These are phyloP conservation scores for Rubia balearica DNA, from an alignment of 305 asterid genomes.

Conservation along the genomic window DNA sequence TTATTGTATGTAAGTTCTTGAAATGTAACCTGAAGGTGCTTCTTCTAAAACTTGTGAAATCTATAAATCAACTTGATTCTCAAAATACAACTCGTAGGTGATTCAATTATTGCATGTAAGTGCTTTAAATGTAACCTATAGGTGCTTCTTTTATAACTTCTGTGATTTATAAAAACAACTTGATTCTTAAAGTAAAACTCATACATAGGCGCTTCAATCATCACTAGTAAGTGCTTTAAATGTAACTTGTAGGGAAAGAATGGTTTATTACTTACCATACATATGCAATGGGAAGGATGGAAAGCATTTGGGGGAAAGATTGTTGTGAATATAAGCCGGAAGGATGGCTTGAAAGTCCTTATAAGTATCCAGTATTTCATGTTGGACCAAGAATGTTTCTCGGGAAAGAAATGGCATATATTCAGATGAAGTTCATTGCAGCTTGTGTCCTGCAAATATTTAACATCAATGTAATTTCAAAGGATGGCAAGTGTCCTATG, in stretches of 20 bases:
- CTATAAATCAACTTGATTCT: no score
- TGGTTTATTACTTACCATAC: slow-evolving; percentile 45
- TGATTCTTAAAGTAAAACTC: no score
- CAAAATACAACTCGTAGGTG: no score
- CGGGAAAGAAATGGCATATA: slow-evolving; percentile 83
- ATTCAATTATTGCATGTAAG: no score
- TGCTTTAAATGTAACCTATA: no score
- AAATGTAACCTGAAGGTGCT: no score
- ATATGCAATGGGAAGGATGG: slow-evolving; percentile 8
- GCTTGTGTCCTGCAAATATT: slow-evolving; percentile 68
- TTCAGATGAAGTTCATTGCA: slow-evolving; percentile 81
- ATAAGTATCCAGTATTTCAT: slow-evolving; percentile 69
- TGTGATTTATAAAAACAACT: no score
- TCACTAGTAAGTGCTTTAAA: no score
- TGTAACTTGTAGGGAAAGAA: slow-evolving; percentile 31
- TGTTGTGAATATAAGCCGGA: slow-evolving; percentile 25
- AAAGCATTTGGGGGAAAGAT: slow-evolving; percentile 3
- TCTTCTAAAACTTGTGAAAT: no score
- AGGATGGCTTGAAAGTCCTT: slow-evolving; percentile 69
- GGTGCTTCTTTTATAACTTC: no score
- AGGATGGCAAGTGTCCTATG: slow-evolving; percentile 49
- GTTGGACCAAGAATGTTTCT: slow-evolving; percentile 82
- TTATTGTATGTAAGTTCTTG: no score
- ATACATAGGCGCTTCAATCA: no score
- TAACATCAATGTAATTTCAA: slow-evolving; percentile 34